Evolutionary conservation across 306 rosid species (phyloP).

Genomic region (Cajanus cajan): DNA sequence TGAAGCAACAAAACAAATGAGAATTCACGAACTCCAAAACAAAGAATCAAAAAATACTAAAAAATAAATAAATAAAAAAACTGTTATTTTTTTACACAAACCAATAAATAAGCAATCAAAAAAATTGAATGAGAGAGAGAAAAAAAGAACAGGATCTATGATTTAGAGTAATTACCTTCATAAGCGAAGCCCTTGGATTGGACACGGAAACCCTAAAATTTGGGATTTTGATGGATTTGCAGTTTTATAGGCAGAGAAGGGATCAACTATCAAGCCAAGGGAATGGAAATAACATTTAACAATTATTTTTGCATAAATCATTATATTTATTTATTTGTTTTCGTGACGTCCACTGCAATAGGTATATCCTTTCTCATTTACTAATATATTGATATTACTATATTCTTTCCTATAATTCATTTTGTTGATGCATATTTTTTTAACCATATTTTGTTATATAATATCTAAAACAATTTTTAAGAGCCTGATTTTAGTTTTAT

Average conservation of each 20-base stretch:
- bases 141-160: constrained; percentile 9
- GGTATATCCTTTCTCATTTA: neutral
- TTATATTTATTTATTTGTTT: neutral
- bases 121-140: constrained; percentile 24
- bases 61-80: neutral
- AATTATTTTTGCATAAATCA: neutral
- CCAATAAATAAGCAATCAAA: neutral
- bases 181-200: constrained; percentile 40
- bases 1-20: constrained; percentile 24
- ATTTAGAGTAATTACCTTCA: constrained; percentile 34
- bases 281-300: neutral
- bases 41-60: neutral
- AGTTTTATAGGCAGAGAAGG: constrained; percentile 27
- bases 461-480: no score
- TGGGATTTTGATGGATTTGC: constrained; percentile 41
- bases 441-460: no score
- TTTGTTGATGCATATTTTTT: no score
- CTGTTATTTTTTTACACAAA: neutral
- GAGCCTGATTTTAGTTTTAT: no score
- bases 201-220: constrained; percentile 50
- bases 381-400: neutral
- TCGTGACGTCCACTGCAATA: neutral
- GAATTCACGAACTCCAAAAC: constrained; percentile 12
- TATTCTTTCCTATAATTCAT: no score
- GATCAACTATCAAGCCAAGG: constrained; percentile 17